Evolutionary conservation across 2,329 filamentous ascomycete genomes (phyloP), one percentile per base, ranked within the genome.

Genomic region (Pseudovirgaria hyperparasitica): DNA sequence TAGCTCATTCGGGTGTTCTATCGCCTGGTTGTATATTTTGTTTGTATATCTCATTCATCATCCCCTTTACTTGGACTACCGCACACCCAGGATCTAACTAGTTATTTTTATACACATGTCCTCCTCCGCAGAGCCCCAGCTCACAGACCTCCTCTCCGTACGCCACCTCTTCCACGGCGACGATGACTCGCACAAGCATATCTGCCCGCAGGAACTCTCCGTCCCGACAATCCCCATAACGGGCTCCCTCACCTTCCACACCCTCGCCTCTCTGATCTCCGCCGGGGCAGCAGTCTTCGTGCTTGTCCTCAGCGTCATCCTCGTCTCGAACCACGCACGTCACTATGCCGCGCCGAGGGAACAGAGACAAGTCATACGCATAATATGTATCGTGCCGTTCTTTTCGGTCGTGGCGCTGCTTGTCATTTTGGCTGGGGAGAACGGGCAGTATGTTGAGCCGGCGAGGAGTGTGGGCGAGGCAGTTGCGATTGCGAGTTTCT

Each of bases 341-440:
- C 39, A 43, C 23, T 48, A 48, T 31, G 39, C 42, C 21, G 39
- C 39, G 17, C 45, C 45, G 2, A 37, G 45, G 7, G 41, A 48
- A 26, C 43, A 48, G 37, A 41, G 45, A 7, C 43, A 48, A 22
- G 32, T 46, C 19, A 44, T 48, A 9, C 41, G 43, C n/a, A 40
- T 48, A 25, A 15, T 43, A 5, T 26, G 36, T 9, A 31, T 48
- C 6, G 29, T 48, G 11, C 45, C 43, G 11, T 48, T 39, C 40
- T 36, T 47, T 3, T 25, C 39, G n/a, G 13, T 45, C 5, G 41
- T 46, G 33, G 41, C 31, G n/a, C 1, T 46, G 46, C 20, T 28
- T 47, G 5, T 27, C 41, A 7, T 40, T 47, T 9, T 38, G 37
- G 31, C 35, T 28, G 9, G 30, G 36, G 9, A 30, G 28, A 6